Evolutionary conservation across 768 basidiomycete genomes (phyloP), one percentile per base, ranked within the genome.

Genomic region (Kondoa malvinella): DNA sequence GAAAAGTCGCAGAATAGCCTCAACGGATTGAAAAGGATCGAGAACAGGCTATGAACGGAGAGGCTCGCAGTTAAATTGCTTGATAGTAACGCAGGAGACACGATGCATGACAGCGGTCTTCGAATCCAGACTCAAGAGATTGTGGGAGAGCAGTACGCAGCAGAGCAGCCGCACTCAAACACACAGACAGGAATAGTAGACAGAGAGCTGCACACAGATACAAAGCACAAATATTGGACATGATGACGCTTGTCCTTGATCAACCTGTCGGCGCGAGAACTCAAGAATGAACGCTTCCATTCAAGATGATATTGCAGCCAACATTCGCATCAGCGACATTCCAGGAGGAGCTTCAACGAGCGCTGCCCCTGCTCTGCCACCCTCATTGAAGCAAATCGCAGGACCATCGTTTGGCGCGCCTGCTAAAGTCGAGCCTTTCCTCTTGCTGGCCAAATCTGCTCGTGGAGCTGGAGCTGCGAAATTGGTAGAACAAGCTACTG

Each of bases 391-490:
- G 40, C 3, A 50, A 25, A 27, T 59, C 29, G 29, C 34, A 8
- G 71, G 68, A 1, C 73, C 71, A 27, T 63, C 69, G 30, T 72
- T 72, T 27, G 59, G 57, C 4, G 57, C 69, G 1, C 67, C 68
- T 1, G 4, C 71, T n/a, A 72, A 71, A 61, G 71, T 74, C 26
- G 73, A 74, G 78, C 90, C 91, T 0, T 95, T 87, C 77, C 77
- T 95, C 57, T 83, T 96, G 69, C 89, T 96, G 79, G 89, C 87
- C 2, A 92, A 92, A 76, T 88, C 88, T 0, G 83, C 88, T 12
- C 92, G 89, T 75, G 94, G 94, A 1, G 90, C 90, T 0, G 89
- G 88, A 0, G 91, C 92, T 0, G 92, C 89, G 3, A 92, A 92
- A 75, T 83, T 92, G 66, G 70, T 76, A 56, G 82, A 85, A 73